Conservation (phyloP, 2,329 filamentous ascomycete genomes). For the Curvularia sp. region DNA sequence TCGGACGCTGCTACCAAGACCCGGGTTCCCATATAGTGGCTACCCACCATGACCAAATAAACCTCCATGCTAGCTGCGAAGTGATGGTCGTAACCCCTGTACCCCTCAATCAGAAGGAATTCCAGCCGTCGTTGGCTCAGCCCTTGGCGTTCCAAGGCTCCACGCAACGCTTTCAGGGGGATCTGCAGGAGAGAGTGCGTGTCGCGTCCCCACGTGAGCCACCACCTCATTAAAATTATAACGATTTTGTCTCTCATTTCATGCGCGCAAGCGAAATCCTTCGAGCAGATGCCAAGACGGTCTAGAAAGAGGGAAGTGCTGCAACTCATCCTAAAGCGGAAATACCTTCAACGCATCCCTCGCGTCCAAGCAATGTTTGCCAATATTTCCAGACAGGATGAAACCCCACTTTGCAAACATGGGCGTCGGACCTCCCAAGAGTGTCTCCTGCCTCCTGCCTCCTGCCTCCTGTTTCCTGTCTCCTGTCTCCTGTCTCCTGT, state of each 20-base stretch:
- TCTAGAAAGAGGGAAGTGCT: slow-evolving; percentile 20
- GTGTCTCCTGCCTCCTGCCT: neutral
- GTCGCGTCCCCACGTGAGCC: slow-evolving; percentile 8
- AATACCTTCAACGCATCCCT: slow-evolving; percentile 10
- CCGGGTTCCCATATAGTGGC: neutral
- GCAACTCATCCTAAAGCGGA: slow-evolving; percentile 10
- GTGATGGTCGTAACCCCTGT: slow-evolving; percentile 1
- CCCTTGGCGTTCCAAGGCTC: slow-evolving; percentile 10
- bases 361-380: neutral
- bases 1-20: neutral
- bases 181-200: slow-evolving; percentile 20
- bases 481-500: slow-evolving; percentile 4
- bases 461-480: neutral
- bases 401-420: slow-evolving; percentile 3
- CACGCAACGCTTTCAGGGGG: slow-evolving; percentile 18
- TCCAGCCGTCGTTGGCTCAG: slow-evolving; percentile 10
- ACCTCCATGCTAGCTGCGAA: neutral
- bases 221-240: too few relatives aligned
- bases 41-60: neutral
- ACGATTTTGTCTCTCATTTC: neutral
- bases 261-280: slow-evolving; percentile 2
- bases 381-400: neutral
- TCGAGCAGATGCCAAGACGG: slow-evolving; percentile 22
- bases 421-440: neutral
- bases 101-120: slow-evolving; percentile 9